A percentile compares a stretch with the other conserved stretches of the same genome.
Evolutionary conservation across 768 basidiomycete species (phyloP).

Genomic region (Leucocoprinus leucothites): DNA sequence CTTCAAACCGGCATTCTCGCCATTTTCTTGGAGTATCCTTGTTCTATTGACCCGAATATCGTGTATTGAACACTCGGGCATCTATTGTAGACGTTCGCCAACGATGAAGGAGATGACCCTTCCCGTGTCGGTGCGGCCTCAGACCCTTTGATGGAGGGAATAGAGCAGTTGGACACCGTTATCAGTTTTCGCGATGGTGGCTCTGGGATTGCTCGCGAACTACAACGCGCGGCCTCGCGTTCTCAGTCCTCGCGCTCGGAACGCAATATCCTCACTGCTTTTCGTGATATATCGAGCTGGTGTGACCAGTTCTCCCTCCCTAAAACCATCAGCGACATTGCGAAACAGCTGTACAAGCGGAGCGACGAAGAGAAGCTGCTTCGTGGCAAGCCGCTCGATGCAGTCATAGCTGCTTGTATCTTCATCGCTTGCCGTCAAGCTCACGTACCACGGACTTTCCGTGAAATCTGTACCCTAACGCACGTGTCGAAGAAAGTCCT

Average conservation of each 20-base stretch:
- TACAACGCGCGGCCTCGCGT: slow-evolving; percentile 89
- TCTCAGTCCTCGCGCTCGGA: slow-evolving; percentile 77
- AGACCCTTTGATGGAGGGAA: slow-evolving; percentile 90
- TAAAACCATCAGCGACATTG: slow-evolving; percentile 91
- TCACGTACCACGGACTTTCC: slow-evolving; percentile 93
- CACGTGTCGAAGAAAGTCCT: slow-evolving; percentile 93
- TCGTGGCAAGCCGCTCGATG: slow-evolving; percentile 87
- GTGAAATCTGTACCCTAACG: slow-evolving; percentile 91
- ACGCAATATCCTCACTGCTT: slow-evolving; percentile 83
- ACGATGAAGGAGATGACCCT: slow-evolving; percentile 98
- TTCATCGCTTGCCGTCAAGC: slow-evolving; percentile 97
- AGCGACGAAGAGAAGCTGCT: slow-evolving; percentile 94
- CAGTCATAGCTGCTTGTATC: slow-evolving; percentile 95
- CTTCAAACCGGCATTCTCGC: slow-evolving; percentile 15
- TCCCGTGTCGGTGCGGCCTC: slow-evolving; percentile 98
- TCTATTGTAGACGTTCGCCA: slow-evolving; percentile 83
- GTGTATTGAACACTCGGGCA: slow-evolving; percentile 7
- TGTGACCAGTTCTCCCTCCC: slow-evolving; percentile 95
- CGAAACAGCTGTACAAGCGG: slow-evolving; percentile 96
- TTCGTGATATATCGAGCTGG: slow-evolving; percentile 89
- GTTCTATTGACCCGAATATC: not conserved
- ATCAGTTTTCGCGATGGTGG: slow-evolving; percentile 96
- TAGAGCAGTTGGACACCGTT: slow-evolving; percentile 91
- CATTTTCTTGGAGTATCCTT: slow-evolving; percentile 16
- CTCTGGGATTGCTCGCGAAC: slow-evolving; percentile 85